phyloP scores from a whole-genome alignment of 192 early-diverging fungal species.

The Mortierella hygrophila region DNA sequence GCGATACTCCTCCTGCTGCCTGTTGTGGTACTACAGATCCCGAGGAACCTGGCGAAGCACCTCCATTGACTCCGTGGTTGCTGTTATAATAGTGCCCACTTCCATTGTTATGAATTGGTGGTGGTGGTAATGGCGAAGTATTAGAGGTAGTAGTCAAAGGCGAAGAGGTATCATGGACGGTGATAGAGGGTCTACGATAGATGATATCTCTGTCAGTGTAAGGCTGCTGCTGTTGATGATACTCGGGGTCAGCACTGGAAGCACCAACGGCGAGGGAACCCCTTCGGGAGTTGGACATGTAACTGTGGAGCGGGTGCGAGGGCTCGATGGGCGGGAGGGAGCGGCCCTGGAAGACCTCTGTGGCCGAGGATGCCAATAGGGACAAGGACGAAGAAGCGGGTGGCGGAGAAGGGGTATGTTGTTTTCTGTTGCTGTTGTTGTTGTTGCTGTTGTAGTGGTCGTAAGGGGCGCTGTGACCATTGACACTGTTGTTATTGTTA shows the following conservation, averaged over 20 bases:
- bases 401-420: conserved; percentile 38
- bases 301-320: conserved; percentile 44
- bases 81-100: neutral
- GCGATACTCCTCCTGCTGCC: conserved; percentile 11
- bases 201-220: conserved; percentile 6
- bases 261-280: conserved; percentile 22
- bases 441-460: neutral
- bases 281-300: conserved; percentile 49
- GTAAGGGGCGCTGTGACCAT: neutral
- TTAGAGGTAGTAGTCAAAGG: neutral
- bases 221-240: conserved; percentile 5
- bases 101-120: neutral
- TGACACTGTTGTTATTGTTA: conserved; percentile 2
- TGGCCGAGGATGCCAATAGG: conserved; percentile 21
- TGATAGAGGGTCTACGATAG: conserved; percentile 30
- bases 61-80: neutral
- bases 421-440: neutral
- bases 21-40: neutral
- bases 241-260: conserved; percentile 13
- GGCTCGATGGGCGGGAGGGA: conserved; percentile 47
- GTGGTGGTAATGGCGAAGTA: neutral
- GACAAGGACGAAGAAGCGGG: neutral
- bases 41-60: neutral
- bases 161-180: neutral
- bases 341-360: conserved; percentile 33